Conservation (phyloP, 2,329 filamentous ascomycete species). For the Clonostachys rosea region DNA sequence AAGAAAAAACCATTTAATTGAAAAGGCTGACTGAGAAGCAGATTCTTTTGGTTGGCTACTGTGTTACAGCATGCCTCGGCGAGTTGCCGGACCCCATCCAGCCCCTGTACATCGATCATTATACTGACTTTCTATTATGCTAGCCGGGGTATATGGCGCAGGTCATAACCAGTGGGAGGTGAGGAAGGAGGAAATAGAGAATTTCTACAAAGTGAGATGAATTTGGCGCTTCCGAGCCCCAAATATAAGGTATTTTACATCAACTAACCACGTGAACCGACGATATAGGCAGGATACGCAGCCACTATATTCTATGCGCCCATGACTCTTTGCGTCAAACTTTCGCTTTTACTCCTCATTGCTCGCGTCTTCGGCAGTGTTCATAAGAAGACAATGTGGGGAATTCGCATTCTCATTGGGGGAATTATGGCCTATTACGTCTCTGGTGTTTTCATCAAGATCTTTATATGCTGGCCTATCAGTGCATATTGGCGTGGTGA, state of each 20-base stretch:
- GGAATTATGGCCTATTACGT: slow-evolving; percentile 32
- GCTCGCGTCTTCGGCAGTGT: slow-evolving; percentile 32
- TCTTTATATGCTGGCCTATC: slow-evolving; percentile 33
- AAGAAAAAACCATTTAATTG: not conserved
- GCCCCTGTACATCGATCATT: too few species aligned
- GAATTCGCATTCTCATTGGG: slow-evolving; percentile 28
- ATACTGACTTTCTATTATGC: too few species aligned
- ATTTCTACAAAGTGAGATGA: slow-evolving; percentile 25
- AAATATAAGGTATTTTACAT: too few species aligned
- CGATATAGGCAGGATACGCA: slow-evolving; percentile 20
- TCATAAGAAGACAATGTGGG: slow-evolving; percentile 28
- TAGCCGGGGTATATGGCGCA: slow-evolving; percentile 22
- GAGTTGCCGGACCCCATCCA: not conserved
- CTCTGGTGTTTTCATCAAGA: slow-evolving; percentile 32
- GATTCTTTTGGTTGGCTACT: slow-evolving; percentile 20
- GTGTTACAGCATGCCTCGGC: slow-evolving; percentile 14
- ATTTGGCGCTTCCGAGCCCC: too few species aligned
- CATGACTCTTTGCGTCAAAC: slow-evolving; percentile 35
- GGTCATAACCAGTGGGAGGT: slow-evolving; percentile 27
- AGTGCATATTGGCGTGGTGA: slow-evolving; percentile 28
- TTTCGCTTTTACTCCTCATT: slow-evolving; percentile 35
- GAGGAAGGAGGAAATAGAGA: slow-evolving; percentile 13
- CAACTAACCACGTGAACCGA: too few species aligned
- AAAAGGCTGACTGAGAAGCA: slow-evolving; percentile 3
- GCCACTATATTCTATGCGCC: slow-evolving; percentile 38